phyloP scores from a whole-genome alignment of 2,329 filamentous ascomycete species.

The Calonectria fujianensis region DNA sequence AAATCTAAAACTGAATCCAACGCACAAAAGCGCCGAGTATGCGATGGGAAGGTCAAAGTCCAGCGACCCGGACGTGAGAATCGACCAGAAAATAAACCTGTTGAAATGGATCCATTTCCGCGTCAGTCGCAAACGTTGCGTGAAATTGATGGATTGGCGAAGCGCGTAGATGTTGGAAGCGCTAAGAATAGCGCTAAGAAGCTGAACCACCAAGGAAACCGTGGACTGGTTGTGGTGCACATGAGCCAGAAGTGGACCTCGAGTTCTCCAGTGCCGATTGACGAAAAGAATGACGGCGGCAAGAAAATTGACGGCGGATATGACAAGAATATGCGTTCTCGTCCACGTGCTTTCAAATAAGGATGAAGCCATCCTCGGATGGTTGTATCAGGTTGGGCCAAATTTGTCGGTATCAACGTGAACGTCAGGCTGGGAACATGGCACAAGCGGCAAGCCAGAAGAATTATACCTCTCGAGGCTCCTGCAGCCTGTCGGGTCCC shows the following conservation, averaged over 20 bases:
- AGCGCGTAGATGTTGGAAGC: conserved; percentile 4
- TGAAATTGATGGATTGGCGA: conserved; percentile 1
- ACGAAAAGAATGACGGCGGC: neutral
- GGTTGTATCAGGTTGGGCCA: neutral
- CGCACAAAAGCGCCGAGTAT: neutral
- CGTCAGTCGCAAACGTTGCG: neutral
- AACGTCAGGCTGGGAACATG: neutral
- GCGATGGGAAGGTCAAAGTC: neutral
- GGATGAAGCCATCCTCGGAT: neutral
- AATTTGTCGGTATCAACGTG: neutral
- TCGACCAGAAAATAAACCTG: neutral
- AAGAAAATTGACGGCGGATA: neutral
- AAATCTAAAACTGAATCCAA: neutral
- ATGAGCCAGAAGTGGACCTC: neutral
- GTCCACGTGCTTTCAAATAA: neutral
- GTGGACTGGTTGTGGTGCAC: neutral
- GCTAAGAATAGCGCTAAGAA: neutral
- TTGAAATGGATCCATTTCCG: neutral
- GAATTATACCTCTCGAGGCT: neutral
- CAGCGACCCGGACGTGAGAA: neutral
- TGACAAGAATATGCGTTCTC: neutral
- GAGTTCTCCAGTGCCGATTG: neutral
- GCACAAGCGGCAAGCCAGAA: neutral
- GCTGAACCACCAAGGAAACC: neutral
- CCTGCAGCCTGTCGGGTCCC: too few species aligned